Percentiles rank a stretch among this genome's conserved stretches.
Conservation (phyloP, 192 early-diverging fungal species). For the Allomyces javanicus region DNA sequence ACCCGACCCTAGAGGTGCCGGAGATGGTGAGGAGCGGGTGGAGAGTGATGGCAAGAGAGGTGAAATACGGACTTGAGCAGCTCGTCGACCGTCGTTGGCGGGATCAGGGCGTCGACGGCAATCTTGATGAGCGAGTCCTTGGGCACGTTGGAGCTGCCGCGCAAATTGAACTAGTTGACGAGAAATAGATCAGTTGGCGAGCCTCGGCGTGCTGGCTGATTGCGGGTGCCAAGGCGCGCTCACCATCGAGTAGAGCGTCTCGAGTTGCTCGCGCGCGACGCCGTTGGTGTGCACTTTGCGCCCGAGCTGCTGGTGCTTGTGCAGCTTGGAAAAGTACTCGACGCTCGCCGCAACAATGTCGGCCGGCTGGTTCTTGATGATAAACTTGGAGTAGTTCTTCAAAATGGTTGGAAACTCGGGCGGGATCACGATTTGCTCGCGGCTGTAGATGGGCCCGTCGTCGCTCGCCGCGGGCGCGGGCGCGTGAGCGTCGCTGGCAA, state of each 20-base stretch:
- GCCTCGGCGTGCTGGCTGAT: too few relatives aligned
- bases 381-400: slow-evolving; percentile 30
- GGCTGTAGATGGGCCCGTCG: slow-evolving; percentile 20
- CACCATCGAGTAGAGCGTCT: slow-evolving; percentile 22
- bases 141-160: not conserved
- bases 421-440: slow-evolving; percentile 32
- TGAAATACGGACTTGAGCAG: not conserved
- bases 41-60: not conserved
- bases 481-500: not conserved
- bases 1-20: slow-evolving; percentile 12
- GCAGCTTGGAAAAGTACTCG: slow-evolving; percentile 14
- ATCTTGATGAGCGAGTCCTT: not conserved
- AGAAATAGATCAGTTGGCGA: not conserved
- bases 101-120: slow-evolving; percentile 5
- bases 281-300: slow-evolving; percentile 12
- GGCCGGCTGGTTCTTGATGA: slow-evolving; percentile 22
- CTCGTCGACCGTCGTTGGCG: not conserved
- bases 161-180: not conserved
- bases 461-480: not conserved
- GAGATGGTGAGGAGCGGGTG: not conserved
- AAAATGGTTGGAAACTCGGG: slow-evolving; percentile 30
- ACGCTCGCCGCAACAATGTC: slow-evolving; percentile 20
- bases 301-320: slow-evolving; percentile 7
- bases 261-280: slow-evolving; percentile 10
- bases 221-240: too few relatives aligned